Percentiles rank a stretch among this genome's conserved stretches.
phyloP scores from a whole-genome alignment of 257 asterid genomes.

The Solanum neorickii region DNA sequence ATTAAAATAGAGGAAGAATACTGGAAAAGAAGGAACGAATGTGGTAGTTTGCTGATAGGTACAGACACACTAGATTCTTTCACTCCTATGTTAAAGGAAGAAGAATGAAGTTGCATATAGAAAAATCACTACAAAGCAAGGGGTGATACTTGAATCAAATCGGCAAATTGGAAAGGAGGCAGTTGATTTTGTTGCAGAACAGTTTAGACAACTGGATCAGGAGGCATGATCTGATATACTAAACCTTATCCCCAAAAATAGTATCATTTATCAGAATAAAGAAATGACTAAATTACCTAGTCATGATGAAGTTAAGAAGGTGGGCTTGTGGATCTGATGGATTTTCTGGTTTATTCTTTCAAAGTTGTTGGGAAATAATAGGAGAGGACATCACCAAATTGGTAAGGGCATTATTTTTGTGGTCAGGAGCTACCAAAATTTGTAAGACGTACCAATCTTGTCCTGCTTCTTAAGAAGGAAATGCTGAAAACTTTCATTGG shows the following conservation, averaged over 20 bases:
- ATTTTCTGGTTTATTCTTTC: neutral
- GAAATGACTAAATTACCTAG: neutral
- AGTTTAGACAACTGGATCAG: neutral
- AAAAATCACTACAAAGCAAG: neutral
- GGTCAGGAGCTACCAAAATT: neutral
- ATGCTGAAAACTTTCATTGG: neutral
- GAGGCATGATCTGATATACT: neutral
- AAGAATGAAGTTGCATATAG: neutral
- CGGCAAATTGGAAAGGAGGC: neutral
- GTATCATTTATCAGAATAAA: neutral
- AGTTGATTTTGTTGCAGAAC: neutral
- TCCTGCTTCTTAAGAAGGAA: neutral
- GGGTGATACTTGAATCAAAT: neutral
- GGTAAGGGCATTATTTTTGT: neutral
- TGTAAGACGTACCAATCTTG: too few species aligned
- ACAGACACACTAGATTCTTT: neutral
- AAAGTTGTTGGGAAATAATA: neutral
- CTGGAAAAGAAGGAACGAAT: neutral
- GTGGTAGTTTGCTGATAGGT: neutral
- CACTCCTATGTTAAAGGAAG: neutral
- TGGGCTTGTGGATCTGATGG: neutral
- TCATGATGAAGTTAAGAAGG: neutral
- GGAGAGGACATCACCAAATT: neutral
- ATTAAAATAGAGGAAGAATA: neutral
- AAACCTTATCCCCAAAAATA: neutral